Percentiles rank a stretch among this genome's conserved stretches.
These are phyloP conservation scores for Heterobasidion occidentale DNA, from an alignment of 1,284 basidiomycete genomes.

Conservation along the genomic window DNA sequence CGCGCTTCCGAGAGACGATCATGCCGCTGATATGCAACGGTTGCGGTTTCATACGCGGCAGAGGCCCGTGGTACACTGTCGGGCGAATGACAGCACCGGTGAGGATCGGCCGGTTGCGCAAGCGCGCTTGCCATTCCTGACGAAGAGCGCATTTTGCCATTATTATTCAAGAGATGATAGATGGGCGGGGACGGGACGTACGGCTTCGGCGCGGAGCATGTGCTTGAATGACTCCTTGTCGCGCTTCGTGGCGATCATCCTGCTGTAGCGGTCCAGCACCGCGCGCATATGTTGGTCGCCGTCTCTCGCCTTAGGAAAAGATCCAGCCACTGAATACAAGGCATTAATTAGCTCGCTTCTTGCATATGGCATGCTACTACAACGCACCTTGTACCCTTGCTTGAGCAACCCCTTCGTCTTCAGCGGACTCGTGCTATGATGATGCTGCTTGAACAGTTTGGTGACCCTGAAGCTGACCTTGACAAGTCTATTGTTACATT, in stretches of 20 bases:
- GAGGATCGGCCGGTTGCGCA: slow-evolving; percentile 52
- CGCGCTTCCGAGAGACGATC: slow-evolving; percentile 49
- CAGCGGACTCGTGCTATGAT: slow-evolving; percentile 39
- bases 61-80: slow-evolving; percentile 51
- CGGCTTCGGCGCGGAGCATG: slow-evolving; percentile 42
- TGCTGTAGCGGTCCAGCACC: slow-evolving; percentile 47
- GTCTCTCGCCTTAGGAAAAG: slow-evolving; percentile 41
- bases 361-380: background rate
- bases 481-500: background rate
- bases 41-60: slow-evolving; percentile 70
- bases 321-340: slow-evolving; percentile 47
- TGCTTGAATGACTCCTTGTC: slow-evolving; percentile 40
- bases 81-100: slow-evolving; percentile 65
- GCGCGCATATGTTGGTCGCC: slow-evolving; percentile 40
- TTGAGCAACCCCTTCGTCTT: slow-evolving; percentile 36
- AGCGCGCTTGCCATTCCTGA: slow-evolving; percentile 42
- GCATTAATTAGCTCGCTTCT: background rate
- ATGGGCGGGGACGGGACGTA: slow-evolving; percentile 19
- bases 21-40: slow-evolving; percentile 62
- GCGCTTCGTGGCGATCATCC: slow-evolving; percentile 41
- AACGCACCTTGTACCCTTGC: slow-evolving; percentile 45
- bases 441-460: slow-evolving; percentile 45
- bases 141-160: background rate
- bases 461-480: slow-evolving; percentile 54
- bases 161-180: background rate